Conservation (phyloP, 192 early-diverging fungal species). For the Gigaspora rosea region DNA sequence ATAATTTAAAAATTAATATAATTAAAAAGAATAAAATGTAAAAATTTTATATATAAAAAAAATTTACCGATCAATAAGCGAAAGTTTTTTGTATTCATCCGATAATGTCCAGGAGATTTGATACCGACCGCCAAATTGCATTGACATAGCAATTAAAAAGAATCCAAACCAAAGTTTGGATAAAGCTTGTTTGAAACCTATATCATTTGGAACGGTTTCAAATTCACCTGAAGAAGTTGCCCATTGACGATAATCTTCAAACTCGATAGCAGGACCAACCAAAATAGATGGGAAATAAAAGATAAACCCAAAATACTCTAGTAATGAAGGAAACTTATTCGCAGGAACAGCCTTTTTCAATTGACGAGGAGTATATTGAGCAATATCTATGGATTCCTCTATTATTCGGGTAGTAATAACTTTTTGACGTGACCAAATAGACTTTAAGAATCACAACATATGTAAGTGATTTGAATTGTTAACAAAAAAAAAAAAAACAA, state of each 20-base stretch:
- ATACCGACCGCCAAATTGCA: too few species aligned
- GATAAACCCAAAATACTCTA: constrained; percentile 83
- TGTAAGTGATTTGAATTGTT: neutral
- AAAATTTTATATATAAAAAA: neutral
- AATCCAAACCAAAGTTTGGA: neutral
- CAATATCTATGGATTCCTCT: too few species aligned
- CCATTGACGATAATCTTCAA: constrained; percentile 57
- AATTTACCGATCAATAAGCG: neutral
- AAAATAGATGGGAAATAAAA: constrained; percentile 88
- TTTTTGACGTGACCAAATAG: constrained; percentile 30
- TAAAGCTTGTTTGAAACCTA: neutral
- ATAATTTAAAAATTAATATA: neutral
- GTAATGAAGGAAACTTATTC: constrained; percentile 57
- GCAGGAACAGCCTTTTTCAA: constrained; percentile 55
- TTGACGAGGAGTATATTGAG: constrained; percentile 65
- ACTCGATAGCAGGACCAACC: constrained; percentile 85
- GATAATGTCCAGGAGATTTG: too few species aligned
- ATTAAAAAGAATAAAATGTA: neutral
- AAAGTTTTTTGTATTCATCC: neutral
- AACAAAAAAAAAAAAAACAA: neutral
- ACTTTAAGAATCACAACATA: neutral
- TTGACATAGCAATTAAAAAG: too few species aligned
- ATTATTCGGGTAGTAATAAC: too few species aligned
- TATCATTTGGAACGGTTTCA: constrained; percentile 37
- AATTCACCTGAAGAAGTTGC: constrained; percentile 24